Conservation (phyloP, 768 basidiomycete species). For the Tylopilus rubrobrunneus region DNA sequence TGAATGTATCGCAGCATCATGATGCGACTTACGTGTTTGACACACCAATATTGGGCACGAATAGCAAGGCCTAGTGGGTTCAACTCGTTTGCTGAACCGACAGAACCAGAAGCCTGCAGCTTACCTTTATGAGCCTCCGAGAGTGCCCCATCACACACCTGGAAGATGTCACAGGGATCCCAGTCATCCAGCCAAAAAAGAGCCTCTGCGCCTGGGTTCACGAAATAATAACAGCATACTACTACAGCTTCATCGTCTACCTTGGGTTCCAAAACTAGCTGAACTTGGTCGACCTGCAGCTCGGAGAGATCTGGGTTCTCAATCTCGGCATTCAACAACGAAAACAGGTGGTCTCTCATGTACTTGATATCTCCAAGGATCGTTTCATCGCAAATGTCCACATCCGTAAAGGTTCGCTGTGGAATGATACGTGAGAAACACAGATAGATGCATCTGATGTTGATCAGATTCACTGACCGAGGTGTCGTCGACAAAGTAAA, state of each 20-base stretch:
- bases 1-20: background rate
- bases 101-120: background rate
- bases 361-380: too few relatives aligned
- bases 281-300: conserved; percentile 31
- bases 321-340: conserved; percentile 12
- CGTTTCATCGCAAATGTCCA: too few relatives aligned
- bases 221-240: conserved; percentile 47
- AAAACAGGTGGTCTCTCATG: too few relatives aligned
- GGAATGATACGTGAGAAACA: conserved; percentile 11
- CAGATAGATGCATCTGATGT: too few relatives aligned
- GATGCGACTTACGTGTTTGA: conserved; percentile 1
- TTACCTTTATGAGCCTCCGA: conserved; percentile 25
- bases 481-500: too few relatives aligned
- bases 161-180: conserved; percentile 30
- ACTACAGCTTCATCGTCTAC: conserved; percentile 7
- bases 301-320: conserved; percentile 8
- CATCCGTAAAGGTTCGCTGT: conserved; percentile 55
- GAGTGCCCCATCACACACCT: conserved; percentile 15
- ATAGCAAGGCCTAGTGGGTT: conserved; percentile 27
- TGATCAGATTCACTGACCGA: background rate
- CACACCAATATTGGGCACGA: conserved; percentile 36
- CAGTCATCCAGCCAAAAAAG: conserved; percentile 53
- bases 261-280: conserved; percentile 45
- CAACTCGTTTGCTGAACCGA: background rate
- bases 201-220: conserved; percentile 40